Conservation (phyloP, 805 yeast genomes). For the Sugiyamaella americana region DNA sequence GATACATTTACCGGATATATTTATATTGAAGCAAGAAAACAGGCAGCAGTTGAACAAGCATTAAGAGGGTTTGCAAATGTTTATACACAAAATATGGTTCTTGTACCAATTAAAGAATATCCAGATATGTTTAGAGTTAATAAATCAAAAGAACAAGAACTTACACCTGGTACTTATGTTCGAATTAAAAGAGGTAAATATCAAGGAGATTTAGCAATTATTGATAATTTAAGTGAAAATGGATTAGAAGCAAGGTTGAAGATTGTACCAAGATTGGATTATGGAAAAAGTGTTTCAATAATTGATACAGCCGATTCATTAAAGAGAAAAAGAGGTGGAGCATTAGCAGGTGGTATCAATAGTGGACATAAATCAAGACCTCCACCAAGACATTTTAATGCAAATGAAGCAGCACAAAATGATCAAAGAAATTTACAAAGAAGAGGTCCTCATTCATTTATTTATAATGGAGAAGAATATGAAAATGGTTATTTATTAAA, state of each 20-base stretch:
- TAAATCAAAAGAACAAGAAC: conserved; percentile 77
- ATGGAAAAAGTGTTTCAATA: conserved; percentile 50
- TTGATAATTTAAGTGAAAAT: conserved; percentile 87
- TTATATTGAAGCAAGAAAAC: conserved; percentile 89
- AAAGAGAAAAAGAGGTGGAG: conserved; percentile 45
- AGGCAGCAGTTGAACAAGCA: conserved; percentile 86
- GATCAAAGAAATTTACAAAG: conserved; percentile 65
- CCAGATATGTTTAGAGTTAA: conserved; percentile 88
- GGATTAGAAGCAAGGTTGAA: conserved; percentile 93
- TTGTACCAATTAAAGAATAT: conserved; percentile 93
- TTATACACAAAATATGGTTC: conserved; percentile 62
- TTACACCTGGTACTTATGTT: conserved; percentile 89
- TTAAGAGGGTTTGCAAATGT: conserved; percentile 86
- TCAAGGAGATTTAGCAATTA: conserved; percentile 87
- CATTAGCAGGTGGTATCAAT: conserved; percentile 44
- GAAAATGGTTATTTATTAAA: conserved; percentile 82
- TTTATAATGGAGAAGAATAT: conserved; percentile 84
- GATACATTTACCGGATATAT: conserved; percentile 89
- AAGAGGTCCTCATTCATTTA: conserved; percentile 51
- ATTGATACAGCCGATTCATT: conserved; percentile 31
- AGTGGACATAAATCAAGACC: conserved; percentile 65
- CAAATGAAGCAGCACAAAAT: conserved; percentile 78
- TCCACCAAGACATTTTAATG: conserved; percentile 78
- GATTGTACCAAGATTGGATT: conserved; percentile 88
- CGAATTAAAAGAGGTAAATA: conserved; percentile 87